phyloP scores from a whole-genome alignment of 2,329 filamentous ascomycete species.

The Chaetomiaceae sp. region DNA sequence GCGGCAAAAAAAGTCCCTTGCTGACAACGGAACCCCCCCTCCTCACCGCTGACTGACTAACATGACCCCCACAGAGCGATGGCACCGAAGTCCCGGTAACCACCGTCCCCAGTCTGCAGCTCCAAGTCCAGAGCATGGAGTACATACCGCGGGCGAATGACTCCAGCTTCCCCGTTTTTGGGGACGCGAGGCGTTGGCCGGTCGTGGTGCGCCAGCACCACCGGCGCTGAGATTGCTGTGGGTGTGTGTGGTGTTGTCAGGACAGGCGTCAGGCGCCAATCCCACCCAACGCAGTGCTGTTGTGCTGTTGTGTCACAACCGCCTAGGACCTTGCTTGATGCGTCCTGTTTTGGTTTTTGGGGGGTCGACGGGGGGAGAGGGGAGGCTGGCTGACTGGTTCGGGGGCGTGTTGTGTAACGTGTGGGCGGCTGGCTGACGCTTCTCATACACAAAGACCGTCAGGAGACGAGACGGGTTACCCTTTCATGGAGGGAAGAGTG shows the following conservation, averaged over 20 bases:
- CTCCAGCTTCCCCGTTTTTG: conserved; percentile 26
- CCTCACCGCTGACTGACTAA: neutral
- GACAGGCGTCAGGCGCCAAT: conserved; percentile 10
- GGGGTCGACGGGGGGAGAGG: neutral
- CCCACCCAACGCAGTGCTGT: no score
- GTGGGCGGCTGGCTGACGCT: neutral
- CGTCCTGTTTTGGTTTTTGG: neutral
- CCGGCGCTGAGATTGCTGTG: neutral
- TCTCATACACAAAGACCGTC: neutral
- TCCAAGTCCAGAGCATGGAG: neutral
- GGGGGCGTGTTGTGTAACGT: conserved; percentile 9
- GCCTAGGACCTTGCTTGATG: neutral
- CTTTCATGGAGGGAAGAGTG: no score
- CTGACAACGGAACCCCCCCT: no score
- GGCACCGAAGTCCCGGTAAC: conserved; percentile 28
- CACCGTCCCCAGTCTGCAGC: neutral
- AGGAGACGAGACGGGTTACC: no score
- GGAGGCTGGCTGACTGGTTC: no score
- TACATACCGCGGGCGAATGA: conserved; percentile 19
- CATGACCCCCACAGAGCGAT: conserved; percentile 27
- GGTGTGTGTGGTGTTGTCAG: no score
- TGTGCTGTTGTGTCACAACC: conserved; percentile 9
- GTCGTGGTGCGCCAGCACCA: conserved; percentile 7
- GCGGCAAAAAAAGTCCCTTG: neutral
- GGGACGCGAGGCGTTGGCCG: conserved; percentile 18